Base-by-base conservation (phyloP, 805 yeast species). In the Vanderwaltozyma polyspora region DNA sequence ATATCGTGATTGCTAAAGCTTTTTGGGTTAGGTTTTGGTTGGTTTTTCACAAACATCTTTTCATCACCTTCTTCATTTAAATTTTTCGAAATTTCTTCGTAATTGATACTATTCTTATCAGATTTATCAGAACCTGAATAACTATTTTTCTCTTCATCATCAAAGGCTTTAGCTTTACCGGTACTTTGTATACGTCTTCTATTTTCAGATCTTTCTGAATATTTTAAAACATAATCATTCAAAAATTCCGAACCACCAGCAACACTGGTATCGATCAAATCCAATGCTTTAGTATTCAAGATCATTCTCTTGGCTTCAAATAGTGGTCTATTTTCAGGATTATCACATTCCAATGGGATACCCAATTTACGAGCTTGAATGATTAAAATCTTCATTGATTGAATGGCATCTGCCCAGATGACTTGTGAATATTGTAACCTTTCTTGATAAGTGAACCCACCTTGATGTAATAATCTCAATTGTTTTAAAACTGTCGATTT, bases 401-500 rank as follows among this genome's bases (percentile, higher is more conserved):
- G 85, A 32, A 87, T 74, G 1, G 91, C 74, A 58, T 89, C 96
- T 11, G 81, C 81, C 95, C 96, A 91, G 16, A 91, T 84, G 14
- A 89, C 83, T 45, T 85, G 86, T 3, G 81, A 57, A 55, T 86
- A 91, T 53, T 82, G 87, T 29, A 66, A 48, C 34, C 94, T 66
- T 56, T 91, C 97, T 42, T 76, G 80, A 32, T 70, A 71, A 1
- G 81, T 66, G 60, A 89, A 91, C 2, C 94, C 93, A 29, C 81
- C 79, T 39, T 84, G 81, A 54, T 91, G 96, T 28, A 86, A 57
- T 13, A 91, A 65, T 46, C 81, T 74, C 75, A 87, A 70, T 55
- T 87, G 96, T 57, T 87, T 87, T 44, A 87, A 61, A 6, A 87
- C 94, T 0, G 97, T 87, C 2, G 94, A 81, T 54, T 87, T 87